phyloP scores from a whole-genome alignment of 164 flowering plant genomes.

The Cinnamomum micranthum region DNA sequence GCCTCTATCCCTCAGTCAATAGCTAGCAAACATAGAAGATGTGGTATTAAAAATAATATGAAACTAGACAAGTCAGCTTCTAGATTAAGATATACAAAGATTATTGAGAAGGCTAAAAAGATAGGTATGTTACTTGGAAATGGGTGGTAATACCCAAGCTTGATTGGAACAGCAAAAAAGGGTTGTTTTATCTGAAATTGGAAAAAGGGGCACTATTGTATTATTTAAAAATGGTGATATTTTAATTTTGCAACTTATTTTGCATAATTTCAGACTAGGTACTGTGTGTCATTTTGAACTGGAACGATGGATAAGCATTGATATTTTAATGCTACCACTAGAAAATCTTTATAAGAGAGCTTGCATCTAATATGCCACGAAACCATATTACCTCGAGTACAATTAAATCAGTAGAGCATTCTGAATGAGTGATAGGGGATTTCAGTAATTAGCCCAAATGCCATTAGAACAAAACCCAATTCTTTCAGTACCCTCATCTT shows the following conservation, averaged over 20 bases:
- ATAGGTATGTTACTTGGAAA: neutral
- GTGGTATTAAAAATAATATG: neutral
- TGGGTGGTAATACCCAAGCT: neutral
- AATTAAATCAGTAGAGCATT: too few relatives aligned
- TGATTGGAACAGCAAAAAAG: neutral
- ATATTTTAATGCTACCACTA: too few relatives aligned
- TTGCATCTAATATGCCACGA: neutral
- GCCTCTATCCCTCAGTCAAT: neutral
- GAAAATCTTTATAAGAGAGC: too few relatives aligned
- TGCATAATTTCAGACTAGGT: too few relatives aligned
- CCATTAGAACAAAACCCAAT: neutral
- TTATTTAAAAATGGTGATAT: too few relatives aligned
- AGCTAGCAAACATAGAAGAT: neutral
- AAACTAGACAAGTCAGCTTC: neutral
- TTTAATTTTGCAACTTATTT: too few relatives aligned
- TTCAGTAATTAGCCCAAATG: neutral
- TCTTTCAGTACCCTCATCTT: neutral
- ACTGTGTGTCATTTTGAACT: too few relatives aligned
- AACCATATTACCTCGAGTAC: neutral
- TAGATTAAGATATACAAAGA: neutral
- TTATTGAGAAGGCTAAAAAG: neutral
- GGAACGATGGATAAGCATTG: too few relatives aligned
- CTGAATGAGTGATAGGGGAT: neutral
- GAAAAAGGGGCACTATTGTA: neutral
- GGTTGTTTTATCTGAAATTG: too few relatives aligned